phyloP scores from a whole-genome alignment of 192 early-diverging fungal genomes.

The Coemansia sp. region DNA sequence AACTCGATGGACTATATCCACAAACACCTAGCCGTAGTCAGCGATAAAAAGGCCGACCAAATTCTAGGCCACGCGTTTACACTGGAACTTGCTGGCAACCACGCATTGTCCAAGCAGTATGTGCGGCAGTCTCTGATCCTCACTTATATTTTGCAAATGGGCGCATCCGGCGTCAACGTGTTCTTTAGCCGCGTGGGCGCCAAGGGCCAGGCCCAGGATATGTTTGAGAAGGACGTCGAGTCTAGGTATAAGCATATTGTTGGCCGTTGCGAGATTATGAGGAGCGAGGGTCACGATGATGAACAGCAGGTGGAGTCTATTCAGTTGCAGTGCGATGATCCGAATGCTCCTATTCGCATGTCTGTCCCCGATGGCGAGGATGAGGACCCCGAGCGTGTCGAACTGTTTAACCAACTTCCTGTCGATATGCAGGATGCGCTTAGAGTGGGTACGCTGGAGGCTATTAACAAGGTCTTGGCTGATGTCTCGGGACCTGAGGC shows the following conservation, averaged over 20 bases:
- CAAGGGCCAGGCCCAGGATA: slow-evolving; percentile 65
- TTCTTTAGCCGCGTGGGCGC: slow-evolving; percentile 76
- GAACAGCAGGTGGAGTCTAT: slow-evolving; percentile 64
- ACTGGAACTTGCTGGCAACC: slow-evolving; percentile 72
- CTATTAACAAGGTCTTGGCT: slow-evolving; percentile 81
- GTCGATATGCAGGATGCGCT: slow-evolving; percentile 75
- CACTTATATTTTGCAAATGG: slow-evolving; percentile 83
- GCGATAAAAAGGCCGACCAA: slow-evolving; percentile 74
- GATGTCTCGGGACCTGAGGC: slow-evolving; percentile 70
- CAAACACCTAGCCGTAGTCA: slow-evolving; percentile 71
- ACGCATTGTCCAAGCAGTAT: slow-evolving; percentile 67
- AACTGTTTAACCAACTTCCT: slow-evolving; percentile 74
- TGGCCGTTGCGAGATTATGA: slow-evolving; percentile 71
- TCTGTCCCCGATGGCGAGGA: slow-evolving; percentile 63
- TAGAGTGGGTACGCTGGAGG: slow-evolving; percentile 73
- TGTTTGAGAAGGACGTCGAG: slow-evolving; percentile 87
- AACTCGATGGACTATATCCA: slow-evolving; percentile 66
- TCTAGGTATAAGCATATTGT: slow-evolving; percentile 82
- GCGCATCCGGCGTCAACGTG: slow-evolving; percentile 77
- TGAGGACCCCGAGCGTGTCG: slow-evolving; percentile 62
- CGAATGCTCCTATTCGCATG: slow-evolving; percentile 71
- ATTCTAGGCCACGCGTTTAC: slow-evolving; percentile 86
- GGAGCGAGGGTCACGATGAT: slow-evolving; percentile 52
- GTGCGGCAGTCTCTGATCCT: slow-evolving; percentile 83
- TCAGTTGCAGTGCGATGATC: slow-evolving; percentile 70